Conservation (phyloP, 805 yeast species). For the Candida michaelii region DNA sequence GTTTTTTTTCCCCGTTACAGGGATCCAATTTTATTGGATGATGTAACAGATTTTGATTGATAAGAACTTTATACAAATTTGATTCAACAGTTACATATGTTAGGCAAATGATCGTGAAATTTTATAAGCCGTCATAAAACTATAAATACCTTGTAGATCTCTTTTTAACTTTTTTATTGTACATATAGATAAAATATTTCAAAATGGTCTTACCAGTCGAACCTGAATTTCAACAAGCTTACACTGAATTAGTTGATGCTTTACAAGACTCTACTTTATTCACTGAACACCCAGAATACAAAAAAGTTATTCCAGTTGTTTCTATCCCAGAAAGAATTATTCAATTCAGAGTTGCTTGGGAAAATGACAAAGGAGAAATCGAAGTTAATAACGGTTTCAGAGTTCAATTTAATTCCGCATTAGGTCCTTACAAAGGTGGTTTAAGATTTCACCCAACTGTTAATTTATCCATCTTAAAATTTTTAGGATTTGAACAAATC, state of each 20-base stretch:
- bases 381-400: constrained; percentile 97
- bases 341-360: constrained; percentile 98
- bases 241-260: constrained; percentile 86
- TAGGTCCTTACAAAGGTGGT: constrained; percentile 99
- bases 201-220: constrained; percentile 82
- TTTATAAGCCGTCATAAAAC: too few relatives aligned
- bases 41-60: neutral
- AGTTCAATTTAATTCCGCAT: constrained; percentile 96
- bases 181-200: constrained; percentile 1
- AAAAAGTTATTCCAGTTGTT: constrained; percentile 83
- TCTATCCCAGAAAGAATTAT: constrained; percentile 94
- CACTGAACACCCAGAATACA: constrained; percentile 84
- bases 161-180: neutral
- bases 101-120: too few relatives aligned
- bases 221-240: constrained; percentile 99
- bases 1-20: constrained; percentile 4
- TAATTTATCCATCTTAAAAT: constrained; percentile 90
- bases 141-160: constrained; percentile 4
- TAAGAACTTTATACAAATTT: constrained; percentile 4
- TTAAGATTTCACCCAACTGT: constrained; percentile 97
- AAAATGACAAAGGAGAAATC: constrained; percentile 86
- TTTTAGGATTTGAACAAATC: constrained; percentile 97
- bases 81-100: neutral
- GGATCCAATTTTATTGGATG: constrained; percentile 8
- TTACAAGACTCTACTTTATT: constrained; percentile 90